A percentile compares a stretch with the other conserved stretches of the same genome.
Evolutionary conservation across 2,329 filamentous ascomycete species (phyloP).

Genomic region (Fusarium duplospermum): DNA sequence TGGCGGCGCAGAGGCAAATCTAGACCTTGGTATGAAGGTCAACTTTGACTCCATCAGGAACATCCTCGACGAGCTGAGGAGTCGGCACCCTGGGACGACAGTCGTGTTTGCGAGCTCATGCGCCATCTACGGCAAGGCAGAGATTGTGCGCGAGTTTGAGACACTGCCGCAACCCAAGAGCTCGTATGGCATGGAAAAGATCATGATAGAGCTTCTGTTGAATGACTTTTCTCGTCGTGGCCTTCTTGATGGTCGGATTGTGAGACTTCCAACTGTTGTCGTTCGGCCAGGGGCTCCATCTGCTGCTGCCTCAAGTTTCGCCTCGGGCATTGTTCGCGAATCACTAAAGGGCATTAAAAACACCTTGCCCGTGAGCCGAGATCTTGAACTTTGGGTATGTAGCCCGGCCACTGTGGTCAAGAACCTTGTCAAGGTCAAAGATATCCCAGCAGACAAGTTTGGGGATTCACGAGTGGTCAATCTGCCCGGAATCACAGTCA

Average conservation of each 20-base stretch:
- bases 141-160: constrained; percentile 4
- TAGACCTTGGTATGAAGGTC: constrained; percentile 65
- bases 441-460: constrained; percentile 53
- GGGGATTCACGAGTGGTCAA: constrained; percentile 57
- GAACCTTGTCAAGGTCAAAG: constrained; percentile 59
- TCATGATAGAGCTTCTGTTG: constrained; percentile 64
- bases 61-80: constrained; percentile 63
- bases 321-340: constrained; percentile 71
- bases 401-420: constrained; percentile 60
- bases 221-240: constrained; percentile 57
- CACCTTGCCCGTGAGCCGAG: constrained; percentile 57
- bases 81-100: constrained; percentile 57
- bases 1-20: constrained; percentile 68
- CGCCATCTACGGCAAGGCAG: constrained; percentile 64
- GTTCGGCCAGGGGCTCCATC: constrained; percentile 70
- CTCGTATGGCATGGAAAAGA: constrained; percentile 71
- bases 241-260: constrained; percentile 66
- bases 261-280: constrained; percentile 71
- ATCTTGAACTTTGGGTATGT: constrained; percentile 63
- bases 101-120: constrained; percentile 69
- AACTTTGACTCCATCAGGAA: constrained; percentile 67
- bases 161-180: constrained; percentile 60
- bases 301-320: constrained; percentile 69
- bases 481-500: constrained; percentile 63
- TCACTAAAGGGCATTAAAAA: constrained; percentile 57